phyloP scores from a whole-genome alignment of 2,329 filamentous ascomycete species.

The Phialemoniopsis sp. region DNA sequence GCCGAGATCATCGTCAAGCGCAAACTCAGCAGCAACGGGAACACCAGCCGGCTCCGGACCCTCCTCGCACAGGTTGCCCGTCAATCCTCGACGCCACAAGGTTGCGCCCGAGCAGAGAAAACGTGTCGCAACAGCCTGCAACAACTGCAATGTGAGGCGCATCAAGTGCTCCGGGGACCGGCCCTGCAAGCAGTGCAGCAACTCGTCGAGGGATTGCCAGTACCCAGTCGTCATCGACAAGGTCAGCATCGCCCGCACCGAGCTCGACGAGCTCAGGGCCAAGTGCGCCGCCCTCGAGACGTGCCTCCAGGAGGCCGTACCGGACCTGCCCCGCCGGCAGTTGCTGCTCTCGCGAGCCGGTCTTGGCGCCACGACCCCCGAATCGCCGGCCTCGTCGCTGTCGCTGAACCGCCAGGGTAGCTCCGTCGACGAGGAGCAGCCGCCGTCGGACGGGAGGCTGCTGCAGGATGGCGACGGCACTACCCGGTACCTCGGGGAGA shows the following conservation, averaged over 20 bases:
- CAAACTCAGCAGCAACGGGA: slow-evolving; percentile 4
- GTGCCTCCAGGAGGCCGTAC: slow-evolving; percentile 28
- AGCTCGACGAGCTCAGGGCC: slow-evolving; percentile 34
- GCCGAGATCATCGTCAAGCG: slow-evolving; percentile 4
- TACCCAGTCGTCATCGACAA: slow-evolving; percentile 42
- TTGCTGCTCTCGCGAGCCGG: slow-evolving; percentile 18
- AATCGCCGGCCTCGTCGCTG: slow-evolving; percentile 1
- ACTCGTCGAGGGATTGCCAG: slow-evolving; percentile 37
- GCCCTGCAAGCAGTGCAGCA: slow-evolving; percentile 42
- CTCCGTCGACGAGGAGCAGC: slow-evolving; percentile 8
- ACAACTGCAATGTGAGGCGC: slow-evolving; percentile 47
- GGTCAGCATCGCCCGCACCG: slow-evolving; percentile 32
- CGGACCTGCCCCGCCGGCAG: slow-evolving; percentile 26
- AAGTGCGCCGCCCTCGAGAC: slow-evolving; percentile 34
- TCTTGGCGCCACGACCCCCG: slow-evolving; percentile 1
- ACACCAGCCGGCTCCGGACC: too few relatives aligned
- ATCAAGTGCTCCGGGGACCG: slow-evolving; percentile 46
- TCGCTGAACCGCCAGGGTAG: slow-evolving; percentile 3
- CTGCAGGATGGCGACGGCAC: slow-evolving; percentile 39
- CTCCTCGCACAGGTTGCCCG: slow-evolving; percentile 32
- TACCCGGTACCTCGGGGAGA: slow-evolving; percentile 42
- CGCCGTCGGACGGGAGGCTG: slow-evolving; percentile 30
- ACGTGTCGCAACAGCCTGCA: slow-evolving; percentile 47
- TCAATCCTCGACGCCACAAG: slow-evolving; percentile 45
- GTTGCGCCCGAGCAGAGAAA: slow-evolving; percentile 42